Conservation (phyloP, 202 grass and related monocot species). For the Bolboschoenoplectus hybrid region DNA sequence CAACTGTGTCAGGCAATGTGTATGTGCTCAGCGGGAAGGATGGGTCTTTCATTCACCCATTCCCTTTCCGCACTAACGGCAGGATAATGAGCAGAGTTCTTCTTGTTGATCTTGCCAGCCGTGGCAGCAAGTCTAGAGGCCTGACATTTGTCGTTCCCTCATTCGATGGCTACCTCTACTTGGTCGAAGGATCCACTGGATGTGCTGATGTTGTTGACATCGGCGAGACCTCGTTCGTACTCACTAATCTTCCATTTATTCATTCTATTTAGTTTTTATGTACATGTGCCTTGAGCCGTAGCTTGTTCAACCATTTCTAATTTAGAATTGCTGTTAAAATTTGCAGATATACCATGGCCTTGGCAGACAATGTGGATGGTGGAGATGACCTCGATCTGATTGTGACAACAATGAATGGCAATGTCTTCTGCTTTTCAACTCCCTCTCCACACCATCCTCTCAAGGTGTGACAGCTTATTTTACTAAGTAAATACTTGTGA, state of each 20-base stretch:
- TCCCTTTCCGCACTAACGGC: constrained; percentile 76
- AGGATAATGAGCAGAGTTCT: constrained; percentile 78
- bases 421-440: constrained; percentile 94
- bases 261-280: constrained; percentile 32
- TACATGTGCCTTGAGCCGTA: not conserved
- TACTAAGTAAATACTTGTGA: constrained; percentile 11
- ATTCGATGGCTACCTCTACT: constrained; percentile 76
- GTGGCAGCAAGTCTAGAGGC: constrained; percentile 47
- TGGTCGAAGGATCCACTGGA: constrained; percentile 85
- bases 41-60: constrained; percentile 56
- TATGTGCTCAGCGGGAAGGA: constrained; percentile 85
- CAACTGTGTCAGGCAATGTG: constrained; percentile 71
- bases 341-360: constrained; percentile 89
- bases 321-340: constrained; percentile 41
- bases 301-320: constrained; percentile 1
- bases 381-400: constrained; percentile 98
- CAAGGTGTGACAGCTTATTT: constrained; percentile 51
- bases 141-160: constrained; percentile 70
- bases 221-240: constrained; percentile 81
- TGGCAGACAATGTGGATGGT: constrained; percentile 95
- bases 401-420: constrained; percentile 97
- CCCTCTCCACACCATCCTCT: constrained; percentile 90
- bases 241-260: constrained; percentile 39
- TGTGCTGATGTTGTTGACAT: constrained; percentile 93
- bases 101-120: constrained; percentile 66